Evolutionary conservation across 495 filamentous ascomycete genomes (phyloP).

Genomic region (Aspergillus baeticus): DNA sequence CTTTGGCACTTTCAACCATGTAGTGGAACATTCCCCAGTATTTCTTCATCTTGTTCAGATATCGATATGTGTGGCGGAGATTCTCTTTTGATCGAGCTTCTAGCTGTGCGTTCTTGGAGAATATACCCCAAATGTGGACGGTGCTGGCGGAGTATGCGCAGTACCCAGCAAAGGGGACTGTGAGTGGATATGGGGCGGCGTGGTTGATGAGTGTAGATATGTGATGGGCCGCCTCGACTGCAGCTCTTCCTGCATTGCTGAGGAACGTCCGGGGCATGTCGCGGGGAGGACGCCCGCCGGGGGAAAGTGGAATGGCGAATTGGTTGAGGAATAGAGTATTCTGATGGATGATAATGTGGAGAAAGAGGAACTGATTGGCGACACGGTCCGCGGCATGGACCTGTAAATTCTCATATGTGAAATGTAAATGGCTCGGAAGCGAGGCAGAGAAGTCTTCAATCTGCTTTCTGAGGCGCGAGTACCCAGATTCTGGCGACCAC

Average conservation of each 20-base stretch:
- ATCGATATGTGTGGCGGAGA: constrained; percentile 85
- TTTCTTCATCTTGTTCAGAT: constrained; percentile 89
- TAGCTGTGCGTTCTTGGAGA: constrained; percentile 74
- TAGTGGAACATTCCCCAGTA: constrained; percentile 98
- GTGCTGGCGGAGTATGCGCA: constrained; percentile 91
- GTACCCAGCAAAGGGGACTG: constrained; percentile 91
- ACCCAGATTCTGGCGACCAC: constrained; percentile 80
- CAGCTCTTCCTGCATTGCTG: constrained; percentile 69
- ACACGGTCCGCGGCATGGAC: constrained; percentile 79
- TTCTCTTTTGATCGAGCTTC: constrained; percentile 80
- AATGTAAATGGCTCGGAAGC: constrained; percentile 68
- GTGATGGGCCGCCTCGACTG: constrained; percentile 84
- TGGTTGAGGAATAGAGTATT: constrained; percentile 87
- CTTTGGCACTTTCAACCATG: constrained; percentile 89
- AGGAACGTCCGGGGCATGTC: constrained; percentile 82
- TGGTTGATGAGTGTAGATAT: constrained; percentile 83
- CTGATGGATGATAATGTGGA: constrained; percentile 88
- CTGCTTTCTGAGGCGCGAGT: constrained; percentile 66
- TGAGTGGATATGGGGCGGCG: constrained; percentile 73
- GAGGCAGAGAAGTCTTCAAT: constrained; percentile 66
- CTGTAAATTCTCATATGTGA: constrained; percentile 80
- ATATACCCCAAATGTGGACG: constrained; percentile 89
- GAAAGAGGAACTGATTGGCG: constrained; percentile 90
- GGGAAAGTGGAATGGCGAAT: constrained; percentile 74
- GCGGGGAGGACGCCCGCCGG: constrained; percentile 62